Conservation (phyloP, 768 basidiomycete genomes). For the Tephrocybe rancida region DNA sequence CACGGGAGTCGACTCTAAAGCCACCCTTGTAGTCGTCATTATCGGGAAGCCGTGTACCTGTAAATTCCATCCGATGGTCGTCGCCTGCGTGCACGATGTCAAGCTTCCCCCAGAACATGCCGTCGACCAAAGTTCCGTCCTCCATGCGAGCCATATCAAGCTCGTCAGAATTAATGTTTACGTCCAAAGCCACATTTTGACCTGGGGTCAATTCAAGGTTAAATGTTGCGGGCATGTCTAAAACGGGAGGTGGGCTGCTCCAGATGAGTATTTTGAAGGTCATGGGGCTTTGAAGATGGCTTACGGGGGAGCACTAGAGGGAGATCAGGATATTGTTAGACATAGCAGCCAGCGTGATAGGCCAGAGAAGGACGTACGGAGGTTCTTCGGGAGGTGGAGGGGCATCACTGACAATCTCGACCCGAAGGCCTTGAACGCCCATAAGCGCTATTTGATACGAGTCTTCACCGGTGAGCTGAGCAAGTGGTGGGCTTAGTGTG, state of each 20-base stretch:
- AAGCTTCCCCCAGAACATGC: conserved; percentile 87
- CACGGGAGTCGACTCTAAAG: conserved; percentile 74
- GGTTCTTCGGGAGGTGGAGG: conserved; percentile 86
- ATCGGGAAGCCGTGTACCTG: conserved; percentile 70
- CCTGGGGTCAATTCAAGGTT: conserved; percentile 80
- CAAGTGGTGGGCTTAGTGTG: conserved; percentile 3
- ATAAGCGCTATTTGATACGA: conserved; percentile 89
- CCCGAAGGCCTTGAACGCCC: conserved; percentile 79
- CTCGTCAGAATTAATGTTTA: conserved; percentile 77
- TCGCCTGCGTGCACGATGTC: conserved; percentile 80
- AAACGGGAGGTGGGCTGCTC: conserved; percentile 64
- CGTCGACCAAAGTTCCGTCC: conserved; percentile 84
- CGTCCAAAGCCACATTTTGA: conserved; percentile 79
- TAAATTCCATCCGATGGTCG: conserved; percentile 81
- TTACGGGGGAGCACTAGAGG: conserved; percentile 49
- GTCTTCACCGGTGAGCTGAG: conserved; percentile 79
- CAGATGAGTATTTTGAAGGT: not conserved
- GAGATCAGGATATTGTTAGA: conserved; percentile 19
- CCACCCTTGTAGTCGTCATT: conserved; percentile 67
- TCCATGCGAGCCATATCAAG: conserved; percentile 93
- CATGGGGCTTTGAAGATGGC: conserved; percentile 13
- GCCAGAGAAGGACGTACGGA: conserved; percentile 60
- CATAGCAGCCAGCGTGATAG: conserved; percentile 19
- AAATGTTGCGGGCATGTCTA: conserved; percentile 87
- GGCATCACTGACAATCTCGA: conserved; percentile 85